Percentiles rank a stretch among this genome's conserved stretches.
Conservation (phyloP, 2,329 filamentous ascomycete genomes). For the Kalmusia sp. region DNA sequence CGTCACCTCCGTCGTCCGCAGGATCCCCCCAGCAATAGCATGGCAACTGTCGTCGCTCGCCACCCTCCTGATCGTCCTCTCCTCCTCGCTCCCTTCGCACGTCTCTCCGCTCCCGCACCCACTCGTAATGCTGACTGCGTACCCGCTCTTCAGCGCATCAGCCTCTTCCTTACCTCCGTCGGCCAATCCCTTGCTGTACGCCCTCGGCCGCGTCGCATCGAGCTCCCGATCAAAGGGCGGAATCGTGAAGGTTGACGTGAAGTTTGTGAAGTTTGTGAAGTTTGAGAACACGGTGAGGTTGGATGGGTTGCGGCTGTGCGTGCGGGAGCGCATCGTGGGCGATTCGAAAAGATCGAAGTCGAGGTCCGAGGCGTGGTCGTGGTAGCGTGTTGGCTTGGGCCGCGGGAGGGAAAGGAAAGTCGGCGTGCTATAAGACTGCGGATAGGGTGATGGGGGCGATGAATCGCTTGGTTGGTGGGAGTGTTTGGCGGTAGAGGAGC, state of each 20-base stretch:
- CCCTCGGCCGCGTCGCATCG: not conserved
- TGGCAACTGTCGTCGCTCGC: slow-evolving; percentile 1
- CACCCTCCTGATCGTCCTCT: not conserved
- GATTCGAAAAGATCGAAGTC: slow-evolving; percentile 34
- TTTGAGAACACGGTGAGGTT: slow-evolving; percentile 29
- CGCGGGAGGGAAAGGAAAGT: slow-evolving; percentile 10
- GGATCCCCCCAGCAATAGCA: not conserved
- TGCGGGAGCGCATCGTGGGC: slow-evolving; percentile 16
- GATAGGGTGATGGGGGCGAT: slow-evolving; percentile 4
- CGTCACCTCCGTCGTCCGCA: slow-evolving; percentile 5
- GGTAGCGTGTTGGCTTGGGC: slow-evolving; percentile 20
- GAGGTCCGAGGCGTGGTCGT: slow-evolving; percentile 32
- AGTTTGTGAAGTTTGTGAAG: slow-evolving; percentile 24
- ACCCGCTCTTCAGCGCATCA: slow-evolving; percentile 7
- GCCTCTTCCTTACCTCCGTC: slow-evolving; percentile 8
- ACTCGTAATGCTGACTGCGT: slow-evolving; percentile 16
- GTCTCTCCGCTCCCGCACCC: slow-evolving; percentile 10
- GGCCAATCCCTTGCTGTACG: not conserved
- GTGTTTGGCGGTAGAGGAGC: not conserved
- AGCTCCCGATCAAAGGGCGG: slow-evolving; percentile 5
- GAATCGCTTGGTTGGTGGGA: not conserved
- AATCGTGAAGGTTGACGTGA: slow-evolving; percentile 15
- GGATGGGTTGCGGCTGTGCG: slow-evolving; percentile 23
- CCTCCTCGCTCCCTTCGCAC: slow-evolving; percentile 5
- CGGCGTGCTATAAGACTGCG: slow-evolving; percentile 7